phyloP scores from a whole-genome alignment of 306 rosid species.

The Corylus heterophylla region DNA sequence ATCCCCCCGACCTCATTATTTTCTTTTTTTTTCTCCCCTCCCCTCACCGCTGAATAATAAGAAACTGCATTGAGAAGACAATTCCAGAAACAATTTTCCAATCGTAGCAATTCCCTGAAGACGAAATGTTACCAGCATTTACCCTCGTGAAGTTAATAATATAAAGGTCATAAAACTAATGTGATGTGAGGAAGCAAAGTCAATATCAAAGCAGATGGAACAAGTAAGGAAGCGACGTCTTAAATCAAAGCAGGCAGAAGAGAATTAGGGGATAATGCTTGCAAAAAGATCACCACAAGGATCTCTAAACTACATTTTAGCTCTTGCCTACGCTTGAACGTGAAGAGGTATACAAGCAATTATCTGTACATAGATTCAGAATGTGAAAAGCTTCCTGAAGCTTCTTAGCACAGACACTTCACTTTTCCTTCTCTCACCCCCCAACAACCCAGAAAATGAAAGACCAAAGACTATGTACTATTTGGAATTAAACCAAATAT shows the following conservation, averaged over 20 bases:
- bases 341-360: background rate
- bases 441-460: background rate
- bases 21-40: too few relatives aligned
- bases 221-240: background rate
- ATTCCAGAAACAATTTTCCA: background rate
- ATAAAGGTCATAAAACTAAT: background rate
- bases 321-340: background rate
- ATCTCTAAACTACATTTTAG: background rate
- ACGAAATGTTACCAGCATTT: background rate
- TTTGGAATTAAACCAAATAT: background rate
- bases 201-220: background rate
- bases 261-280: background rate
- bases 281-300: constrained; percentile 1
- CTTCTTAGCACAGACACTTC: background rate
- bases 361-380: background rate
- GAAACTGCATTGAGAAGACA: background rate
- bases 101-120: background rate
- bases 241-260: background rate
- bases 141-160: background rate
- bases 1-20: too few relatives aligned
- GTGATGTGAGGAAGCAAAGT: background rate
- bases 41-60: background rate
- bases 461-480: background rate
- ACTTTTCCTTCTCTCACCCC: background rate
- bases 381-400: background rate